Evolutionary conservation across 345 rosid genomes (phyloP).

Genomic region (Hypericum androsaemum): DNA sequence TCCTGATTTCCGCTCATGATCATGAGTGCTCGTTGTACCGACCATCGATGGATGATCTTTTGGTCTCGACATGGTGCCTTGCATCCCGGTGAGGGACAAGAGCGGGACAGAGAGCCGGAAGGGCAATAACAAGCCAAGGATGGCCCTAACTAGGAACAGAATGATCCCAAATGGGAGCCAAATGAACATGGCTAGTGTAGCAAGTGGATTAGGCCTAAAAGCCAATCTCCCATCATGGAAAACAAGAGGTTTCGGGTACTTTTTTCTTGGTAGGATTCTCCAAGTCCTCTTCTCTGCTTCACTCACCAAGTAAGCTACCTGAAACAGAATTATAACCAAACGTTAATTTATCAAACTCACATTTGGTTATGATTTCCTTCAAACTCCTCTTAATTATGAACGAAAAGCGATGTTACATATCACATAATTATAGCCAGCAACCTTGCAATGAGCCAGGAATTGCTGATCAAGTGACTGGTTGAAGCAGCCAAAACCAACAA

Average conservation of each 20-base stretch:
- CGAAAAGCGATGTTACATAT: too few relatives aligned
- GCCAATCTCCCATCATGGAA: slow-evolving; percentile 86
- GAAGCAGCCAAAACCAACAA: slow-evolving; percentile 38
- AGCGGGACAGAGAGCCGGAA: slow-evolving; percentile 31
- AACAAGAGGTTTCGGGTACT: slow-evolving; percentile 50
- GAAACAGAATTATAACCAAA: slow-evolving; percentile 3
- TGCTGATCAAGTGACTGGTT: slow-evolving; percentile 29
- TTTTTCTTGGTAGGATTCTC: slow-evolving; percentile 36
- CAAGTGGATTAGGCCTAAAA: slow-evolving; percentile 39
- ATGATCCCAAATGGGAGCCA: slow-evolving; percentile 55
- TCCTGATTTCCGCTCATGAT: not conserved
- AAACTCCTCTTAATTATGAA: too few relatives aligned
- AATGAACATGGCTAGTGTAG: slow-evolving; percentile 45
- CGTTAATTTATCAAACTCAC: not conserved
- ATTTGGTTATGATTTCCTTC: not conserved
- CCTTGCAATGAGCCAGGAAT: slow-evolving; percentile 44
- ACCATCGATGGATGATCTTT: slow-evolving; percentile 5
- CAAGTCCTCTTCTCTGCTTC: slow-evolving; percentile 48
- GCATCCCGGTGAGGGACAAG: slow-evolving; percentile 30
- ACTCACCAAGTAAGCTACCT: slow-evolving; percentile 50
- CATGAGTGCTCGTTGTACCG: not conserved
- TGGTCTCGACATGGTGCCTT: slow-evolving; percentile 17
- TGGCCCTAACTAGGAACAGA: slow-evolving; percentile 29
- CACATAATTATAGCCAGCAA: slow-evolving; percentile 6
- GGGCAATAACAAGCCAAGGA: slow-evolving; percentile 36